Base-by-base conservation (phyloP, 2,329 filamentous ascomycete species). In the Dendryphion nanum region DNA sequence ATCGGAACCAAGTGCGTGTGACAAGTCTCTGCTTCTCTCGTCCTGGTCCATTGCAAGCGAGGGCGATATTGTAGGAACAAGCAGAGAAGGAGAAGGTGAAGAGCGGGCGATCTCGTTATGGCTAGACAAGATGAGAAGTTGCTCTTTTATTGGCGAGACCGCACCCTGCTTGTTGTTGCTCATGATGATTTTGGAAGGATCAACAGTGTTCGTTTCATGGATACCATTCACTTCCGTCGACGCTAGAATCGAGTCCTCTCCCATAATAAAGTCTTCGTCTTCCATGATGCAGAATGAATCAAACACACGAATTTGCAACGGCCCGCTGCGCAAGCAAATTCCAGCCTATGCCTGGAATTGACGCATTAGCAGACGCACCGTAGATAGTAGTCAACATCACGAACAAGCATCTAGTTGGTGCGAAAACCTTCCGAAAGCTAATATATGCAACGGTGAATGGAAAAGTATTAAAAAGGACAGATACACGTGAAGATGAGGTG, bases 201-300 rank as follows among this genome's bases (percentile, higher is more conserved):
- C 48, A 2, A 64, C 53, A 6, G 59, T 63, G 24, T 47, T 42
- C 20, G 42, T 34, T 26, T 38, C 35, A 24, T 49, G 38, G 16
- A 57, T 45, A 2, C 54, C 59, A 37, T 64, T 64, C n/a, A 55
- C 31, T 35, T 66, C 63, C 14, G 61, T 64, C 8, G 61, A 56
- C 16, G 35, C 38, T 18, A 61, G 40, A 13, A 63, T 44, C 6
- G 51, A 45, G 21, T 59, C 61, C 14, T 59, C 59, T 12, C 46
- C 55, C 53, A 63, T 63, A n/a, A 45, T 35, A 28, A 50, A 52
- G 38, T 63, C 58, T 15, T 50, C 50, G 30, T 54, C 51, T 8
- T 59, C 55, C 53, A 63, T 60, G 19, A 35, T 37, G 17, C 21
- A n/a, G n/a, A n/a, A n/a, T n/a, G n/a, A n/a, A n/a, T n/a, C n/a